Evolutionary conservation across 2,329 filamentous ascomycete genomes (phyloP).

Genomic region (Remersonia thermophila): DNA sequence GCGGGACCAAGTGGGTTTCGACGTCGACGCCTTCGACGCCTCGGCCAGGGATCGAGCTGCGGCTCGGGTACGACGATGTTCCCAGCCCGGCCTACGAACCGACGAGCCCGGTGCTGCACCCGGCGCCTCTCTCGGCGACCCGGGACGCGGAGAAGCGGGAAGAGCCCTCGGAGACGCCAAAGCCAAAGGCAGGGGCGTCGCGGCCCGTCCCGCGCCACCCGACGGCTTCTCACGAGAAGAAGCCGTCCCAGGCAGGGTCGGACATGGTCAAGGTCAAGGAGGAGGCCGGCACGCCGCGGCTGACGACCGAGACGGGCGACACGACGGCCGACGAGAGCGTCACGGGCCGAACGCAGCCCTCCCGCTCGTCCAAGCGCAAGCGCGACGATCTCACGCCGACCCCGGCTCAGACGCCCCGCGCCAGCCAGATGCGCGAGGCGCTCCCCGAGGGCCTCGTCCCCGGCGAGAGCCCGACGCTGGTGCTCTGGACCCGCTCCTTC

Average conservation of each 20-base stretch:
- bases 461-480: slow-evolving; percentile 49
- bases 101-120: slow-evolving; percentile 40
- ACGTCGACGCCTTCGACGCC: slow-evolving; percentile 48
- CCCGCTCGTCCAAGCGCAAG: slow-evolving; percentile 40
- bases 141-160: background rate
- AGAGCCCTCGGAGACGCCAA: slow-evolving; percentile 5
- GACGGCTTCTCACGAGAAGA: slow-evolving; percentile 11
- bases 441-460: slow-evolving; percentile 20
- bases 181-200: slow-evolving; percentile 8
- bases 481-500: slow-evolving; percentile 65
- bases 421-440: slow-evolving; percentile 5
- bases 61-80: slow-evolving; percentile 22
- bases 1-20: slow-evolving; percentile 47
- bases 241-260: slow-evolving; percentile 19
- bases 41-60: slow-evolving; percentile 20
- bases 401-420: slow-evolving; percentile 18
- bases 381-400: slow-evolving; percentile 39
- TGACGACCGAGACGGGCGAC: slow-evolving; percentile 42
- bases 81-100: slow-evolving; percentile 46
- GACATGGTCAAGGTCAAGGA: slow-evolving; percentile 41
- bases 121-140: slow-evolving; percentile 6
- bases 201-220: slow-evolving; percentile 1
- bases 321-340: slow-evolving; percentile 43
- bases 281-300: slow-evolving; percentile 43
- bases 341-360: slow-evolving; percentile 26